Evolutionary conservation across 148 eudicot species (phyloP).

Genomic region (Spergularia marina): DNA sequence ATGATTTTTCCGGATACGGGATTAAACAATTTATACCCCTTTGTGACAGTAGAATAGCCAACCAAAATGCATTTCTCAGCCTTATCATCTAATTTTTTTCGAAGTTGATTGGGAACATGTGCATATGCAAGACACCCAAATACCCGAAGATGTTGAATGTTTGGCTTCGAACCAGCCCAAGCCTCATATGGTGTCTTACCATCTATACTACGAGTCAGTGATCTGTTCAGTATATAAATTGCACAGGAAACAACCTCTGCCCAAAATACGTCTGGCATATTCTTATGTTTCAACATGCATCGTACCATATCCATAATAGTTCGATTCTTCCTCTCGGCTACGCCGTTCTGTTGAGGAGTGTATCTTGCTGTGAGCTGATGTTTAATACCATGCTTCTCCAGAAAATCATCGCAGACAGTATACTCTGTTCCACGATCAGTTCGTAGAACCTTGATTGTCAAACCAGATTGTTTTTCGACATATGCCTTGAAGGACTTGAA

Average conservation of each 20-base stretch:
- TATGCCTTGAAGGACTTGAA: slow-evolving; percentile 1
- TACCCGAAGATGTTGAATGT: not conserved
- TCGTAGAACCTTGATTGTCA: too few species aligned
- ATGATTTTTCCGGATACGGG: not conserved
- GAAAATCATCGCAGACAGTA: too few species aligned
- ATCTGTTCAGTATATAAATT: not conserved
- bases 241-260: slow-evolving; percentile 1
- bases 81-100: not conserved
- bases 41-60: slow-evolving; percentile 1
- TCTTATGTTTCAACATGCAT: not conserved
- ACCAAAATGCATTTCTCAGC: not conserved
- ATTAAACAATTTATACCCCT: slow-evolving; percentile 6
- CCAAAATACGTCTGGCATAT: not conserved
- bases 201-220: not conserved
- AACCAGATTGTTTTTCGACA: slow-evolving; percentile 7
- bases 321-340: slow-evolving; percentile 12
- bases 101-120: not conserved
- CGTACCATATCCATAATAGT: not conserved
- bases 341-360: slow-evolving; percentile 13
- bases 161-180: slow-evolving; percentile 1
- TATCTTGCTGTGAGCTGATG: not conserved
- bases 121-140: slow-evolving; percentile 8
- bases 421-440: too few species aligned
- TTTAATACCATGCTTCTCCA: not conserved
- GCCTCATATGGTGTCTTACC: slow-evolving; percentile 12